Base-by-base conservation (phyloP, 1,284 basidiomycete species). In the Gymnopus androsaceus region DNA sequence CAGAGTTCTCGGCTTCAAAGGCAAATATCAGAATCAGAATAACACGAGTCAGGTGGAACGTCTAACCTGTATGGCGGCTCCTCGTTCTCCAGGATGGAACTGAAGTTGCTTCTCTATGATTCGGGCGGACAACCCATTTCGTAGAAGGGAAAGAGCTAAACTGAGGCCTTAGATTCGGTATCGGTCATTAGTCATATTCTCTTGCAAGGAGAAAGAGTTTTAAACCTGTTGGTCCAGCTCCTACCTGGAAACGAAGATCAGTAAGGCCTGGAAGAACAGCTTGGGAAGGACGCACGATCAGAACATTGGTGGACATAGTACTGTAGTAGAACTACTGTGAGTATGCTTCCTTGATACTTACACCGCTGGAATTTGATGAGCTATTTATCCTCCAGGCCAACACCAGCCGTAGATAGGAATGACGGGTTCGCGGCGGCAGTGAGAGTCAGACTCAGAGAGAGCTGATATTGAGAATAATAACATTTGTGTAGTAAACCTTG, bases 181-280 rank as follows among this genome's bases (percentile, higher is more conserved):
- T 28, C 25, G 15, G 1, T n/a, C 9, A 76, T 73, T 36, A 76
- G 68, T 5, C 72, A 69, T 14, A 76, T 70, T n/a, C 74, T 66
- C 12, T 77, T 63, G 5, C 68, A 70, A 63, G 72, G 59, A 0
- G 76, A 66, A 5, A 69, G 60, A 4, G 76, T 62, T 3, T 66
- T 3, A 75, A 67, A 27, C 76, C 77, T 9, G 76, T 68, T 28
- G 75, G 74, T 3, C 75, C 76, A 37, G 67, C 74, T 42, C 72
- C 66, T 41, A 57, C 63, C 66, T 70, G 56, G 6, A 23, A 6
- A 49, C 57, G 44, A 57, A n/a, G n/a, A 23, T 34, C 23, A 31
- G 34, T 19, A 38, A 23, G 28, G 31, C 11, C 31, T 21, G 15
- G 25, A 21, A 11, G 17, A 17, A 11, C 30, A 27, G 17, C 34